Conservation (phyloP, 495 filamentous ascomycete genomes). For the Trichoderma asperelloides region DNA sequence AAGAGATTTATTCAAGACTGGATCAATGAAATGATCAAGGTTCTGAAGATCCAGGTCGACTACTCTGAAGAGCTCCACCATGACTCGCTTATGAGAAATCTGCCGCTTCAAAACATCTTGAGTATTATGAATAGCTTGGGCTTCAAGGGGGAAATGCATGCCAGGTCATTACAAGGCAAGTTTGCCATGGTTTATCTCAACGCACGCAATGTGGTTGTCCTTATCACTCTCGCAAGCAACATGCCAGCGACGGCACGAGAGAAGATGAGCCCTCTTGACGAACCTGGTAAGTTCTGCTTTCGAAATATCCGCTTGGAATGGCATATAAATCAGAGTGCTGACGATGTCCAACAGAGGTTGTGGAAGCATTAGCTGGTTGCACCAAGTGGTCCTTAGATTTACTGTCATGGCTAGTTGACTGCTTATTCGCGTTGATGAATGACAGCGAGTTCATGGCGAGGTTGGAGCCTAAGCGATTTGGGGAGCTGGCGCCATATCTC, state of each 20-base stretch:
- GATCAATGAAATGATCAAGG: conserved; percentile 55
- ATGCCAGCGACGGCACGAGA: conserved; percentile 26
- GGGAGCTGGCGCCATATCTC: conserved; percentile 37
- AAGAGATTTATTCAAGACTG: conserved; percentile 41
- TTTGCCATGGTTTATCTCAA: conserved; percentile 67
- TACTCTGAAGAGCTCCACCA: conserved; percentile 59
- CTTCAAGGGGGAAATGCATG: conserved; percentile 49
- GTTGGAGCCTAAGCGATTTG: conserved; percentile 35
- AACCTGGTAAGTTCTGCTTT: conserved; percentile 44
- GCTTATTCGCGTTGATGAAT: conserved; percentile 52
- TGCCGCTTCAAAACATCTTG: conserved; percentile 57
- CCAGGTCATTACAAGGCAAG: conserved; percentile 54
- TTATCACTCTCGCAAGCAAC: conserved; percentile 53
- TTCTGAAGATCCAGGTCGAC: conserved; percentile 59
- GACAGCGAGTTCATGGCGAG: conserved; percentile 39
- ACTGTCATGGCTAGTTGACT: conserved; percentile 59
- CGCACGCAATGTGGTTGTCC: conserved; percentile 58
- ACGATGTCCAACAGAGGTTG: conserved; percentile 32
- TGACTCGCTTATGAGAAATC: conserved; percentile 60
- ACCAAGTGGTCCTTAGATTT: conserved; percentile 61
- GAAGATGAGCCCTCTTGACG: conserved; percentile 49
- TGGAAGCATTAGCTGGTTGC: conserved; percentile 46
- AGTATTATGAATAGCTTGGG: conserved; percentile 63
- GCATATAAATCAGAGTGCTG: not conserved
- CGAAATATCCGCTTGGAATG: not conserved